These are phyloP conservation scores for Candida mattraensis DNA, from an alignment of 805 yeast genomes.

Conservation along the genomic window DNA sequence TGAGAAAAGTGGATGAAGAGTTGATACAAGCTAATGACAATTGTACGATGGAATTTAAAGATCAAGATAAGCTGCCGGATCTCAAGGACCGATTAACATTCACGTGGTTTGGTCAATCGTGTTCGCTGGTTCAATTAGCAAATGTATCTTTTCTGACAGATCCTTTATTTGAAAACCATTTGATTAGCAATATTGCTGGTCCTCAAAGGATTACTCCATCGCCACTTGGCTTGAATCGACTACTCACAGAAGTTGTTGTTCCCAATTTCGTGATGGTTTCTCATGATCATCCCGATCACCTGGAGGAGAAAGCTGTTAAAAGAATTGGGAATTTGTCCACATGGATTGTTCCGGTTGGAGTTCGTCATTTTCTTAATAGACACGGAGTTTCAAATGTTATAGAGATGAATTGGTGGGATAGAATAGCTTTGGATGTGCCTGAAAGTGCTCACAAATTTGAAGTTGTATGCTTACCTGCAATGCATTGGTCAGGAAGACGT, in stretches of 20 bases:
- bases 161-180: conserved; percentile 70
- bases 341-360: conserved; percentile 90
- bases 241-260: conserved; percentile 42
- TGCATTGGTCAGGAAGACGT: conserved; percentile 95
- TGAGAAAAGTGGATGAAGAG: conserved; percentile 55
- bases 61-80: conserved; percentile 29
- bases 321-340: conserved; percentile 57
- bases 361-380: conserved; percentile 56
- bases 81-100: conserved; percentile 52
- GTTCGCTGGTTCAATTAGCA: conserved; percentile 69
- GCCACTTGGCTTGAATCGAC: conserved; percentile 63
- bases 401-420: conserved; percentile 95
- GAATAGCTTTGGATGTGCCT: conserved; percentile 38
- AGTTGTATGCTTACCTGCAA: conserved; percentile 86
- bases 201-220: conserved; percentile 83
- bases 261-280: conserved; percentile 79
- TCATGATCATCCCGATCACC: conserved; percentile 95
- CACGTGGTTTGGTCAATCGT: conserved; percentile 95
- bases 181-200: conserved; percentile 65
- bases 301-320: conserved; percentile 62
- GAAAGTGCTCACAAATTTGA: conserved; percentile 55
- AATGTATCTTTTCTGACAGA: conserved; percentile 81
- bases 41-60: conserved; percentile 9
- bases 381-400: conserved; percentile 60
- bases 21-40: conserved; percentile 31